Base-by-base conservation (phyloP, 2,329 filamentous ascomycete species). In the Colletotrichum australisinense region DNA sequence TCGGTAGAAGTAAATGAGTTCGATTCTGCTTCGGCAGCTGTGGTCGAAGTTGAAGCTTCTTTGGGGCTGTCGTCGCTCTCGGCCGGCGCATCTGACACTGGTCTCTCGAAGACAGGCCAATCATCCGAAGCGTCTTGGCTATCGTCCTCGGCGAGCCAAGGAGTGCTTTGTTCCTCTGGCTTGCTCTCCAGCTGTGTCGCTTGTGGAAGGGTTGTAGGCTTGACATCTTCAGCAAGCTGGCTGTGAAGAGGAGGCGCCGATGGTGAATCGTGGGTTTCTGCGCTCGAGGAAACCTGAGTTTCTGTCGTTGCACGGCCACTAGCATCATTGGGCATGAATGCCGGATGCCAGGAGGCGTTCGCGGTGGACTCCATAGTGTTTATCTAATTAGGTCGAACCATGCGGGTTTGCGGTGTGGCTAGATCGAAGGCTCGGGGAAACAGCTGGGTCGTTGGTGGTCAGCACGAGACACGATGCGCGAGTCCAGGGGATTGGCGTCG, bases 261-360 rank as follows among this genome's bases (percentile, higher is more conserved):
- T n/a, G 53, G 42, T 24, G 64, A 19, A 32, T 49, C 55, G 28
- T 69, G 68, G 28, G 24, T 30, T 16, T 55, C 67, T 56, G 68
- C 35, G 26, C 59, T 59, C 12, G 66, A 52, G 42, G 42, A n/a
- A 22, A 55, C 12, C 32, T n/a, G 53, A 63, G 67, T 26, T 3
- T 67, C 65, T 32, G 65, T 59, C 5, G 38, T 68, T 69, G 70
- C 55, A 73, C 75, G 65, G 68, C 77, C 77, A 67, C 62, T 49
- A 69, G 72, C 38, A 69, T 73, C 76, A 71, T 81, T 80, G 38
- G 85, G 84, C 79, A 85, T 83, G 72, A 82, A 76, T 63, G 84
- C 83, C 76, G 84, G 82, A 75, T 85, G 82, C 83, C 84, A 84
- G 77, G 82, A 80, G 66, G 83, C 77, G 73, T 78, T 80, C 64